These are phyloP conservation scores for Paratinospora sagittata DNA, from an alignment of 164 flowering plant genomes.

Conservation along the genomic window DNA sequence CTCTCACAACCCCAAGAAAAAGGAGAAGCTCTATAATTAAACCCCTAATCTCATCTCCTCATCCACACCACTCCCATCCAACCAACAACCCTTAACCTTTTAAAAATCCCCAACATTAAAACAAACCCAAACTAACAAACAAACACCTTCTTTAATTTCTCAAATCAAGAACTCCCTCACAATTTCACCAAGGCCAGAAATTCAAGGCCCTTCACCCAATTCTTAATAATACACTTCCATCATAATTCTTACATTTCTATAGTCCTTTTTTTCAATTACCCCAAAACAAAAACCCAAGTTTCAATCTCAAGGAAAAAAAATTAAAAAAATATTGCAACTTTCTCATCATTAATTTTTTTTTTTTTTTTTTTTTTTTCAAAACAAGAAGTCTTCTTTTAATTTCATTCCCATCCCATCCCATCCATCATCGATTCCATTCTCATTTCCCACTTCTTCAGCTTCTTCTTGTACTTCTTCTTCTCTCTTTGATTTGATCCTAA, in stretches of 20 bases:
- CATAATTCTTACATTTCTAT: no score
- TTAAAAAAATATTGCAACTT: no score
- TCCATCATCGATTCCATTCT: constrained; percentile 1
- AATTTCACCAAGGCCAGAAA: constrained; percentile 7
- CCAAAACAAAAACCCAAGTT: no score
- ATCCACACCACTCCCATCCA: constrained; percentile 5
- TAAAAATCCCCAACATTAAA: background rate
- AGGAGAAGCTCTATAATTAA: background rate
- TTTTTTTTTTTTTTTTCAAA: no score
- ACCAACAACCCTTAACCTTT: background rate
- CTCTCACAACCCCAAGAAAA: constrained; percentile 7
- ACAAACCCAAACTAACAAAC: background rate
- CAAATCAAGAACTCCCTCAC: background rate
- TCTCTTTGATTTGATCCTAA: constrained; percentile 4
- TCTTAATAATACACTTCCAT: background rate
- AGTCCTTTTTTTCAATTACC: no score
- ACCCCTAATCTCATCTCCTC: constrained; percentile 1
- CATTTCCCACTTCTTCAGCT: background rate
- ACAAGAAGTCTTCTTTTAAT: background rate
- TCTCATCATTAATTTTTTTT: no score
- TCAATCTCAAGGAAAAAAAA: background rate
- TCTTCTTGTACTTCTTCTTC: background rate
- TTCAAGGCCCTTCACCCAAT: constrained; percentile 15
- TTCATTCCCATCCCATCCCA: background rate
- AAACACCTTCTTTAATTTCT: no score